A percentile compares a stretch with the other conserved stretches of the same genome.
Evolutionary conservation across 2,329 filamentous ascomycete genomes (phyloP).

Genomic region (Aureobasidium uvarum): DNA sequence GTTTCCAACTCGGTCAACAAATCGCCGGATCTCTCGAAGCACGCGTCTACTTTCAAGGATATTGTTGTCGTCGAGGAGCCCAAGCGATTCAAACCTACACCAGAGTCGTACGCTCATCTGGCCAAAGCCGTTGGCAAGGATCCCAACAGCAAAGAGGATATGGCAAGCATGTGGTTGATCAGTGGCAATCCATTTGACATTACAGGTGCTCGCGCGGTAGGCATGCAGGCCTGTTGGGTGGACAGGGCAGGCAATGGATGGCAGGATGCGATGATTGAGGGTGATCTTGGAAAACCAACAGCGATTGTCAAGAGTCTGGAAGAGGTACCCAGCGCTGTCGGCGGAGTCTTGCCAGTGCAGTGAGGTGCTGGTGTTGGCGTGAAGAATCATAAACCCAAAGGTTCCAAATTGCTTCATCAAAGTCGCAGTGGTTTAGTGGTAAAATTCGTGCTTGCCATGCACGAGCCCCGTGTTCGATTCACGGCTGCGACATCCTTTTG

Average conservation of each 20-base stretch:
- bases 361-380: background rate
- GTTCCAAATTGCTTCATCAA: background rate
- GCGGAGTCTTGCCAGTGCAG: slow-evolving; percentile 21
- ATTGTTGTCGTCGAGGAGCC: slow-evolving; percentile 63
- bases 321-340: slow-evolving; percentile 51
- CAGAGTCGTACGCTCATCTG: slow-evolving; percentile 61
- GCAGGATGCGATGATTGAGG: slow-evolving; percentile 59
- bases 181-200: slow-evolving; percentile 73
- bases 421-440: slow-evolving; percentile 27
- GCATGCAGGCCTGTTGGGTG: slow-evolving; percentile 65
- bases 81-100: slow-evolving; percentile 63
- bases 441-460: slow-evolving; percentile 27
- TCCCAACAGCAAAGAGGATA: slow-evolving; percentile 39
- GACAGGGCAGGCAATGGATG: slow-evolving; percentile 63
- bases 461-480: slow-evolving; percentile 27
- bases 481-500: slow-evolving; percentile 26
- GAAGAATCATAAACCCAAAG: background rate
- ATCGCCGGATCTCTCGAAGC: slow-evolving; percentile 56
- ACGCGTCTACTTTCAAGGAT: slow-evolving; percentile 51
- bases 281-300: slow-evolving; percentile 49
- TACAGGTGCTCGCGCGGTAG: slow-evolving; percentile 60
- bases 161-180: slow-evolving; percentile 63
- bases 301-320: slow-evolving; percentile 57
- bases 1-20: slow-evolving; percentile 58
- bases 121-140: slow-evolving; percentile 51